Evolutionary conservation across 495 filamentous ascomycete species (phyloP).

Genomic region (Letharia lupina): DNA sequence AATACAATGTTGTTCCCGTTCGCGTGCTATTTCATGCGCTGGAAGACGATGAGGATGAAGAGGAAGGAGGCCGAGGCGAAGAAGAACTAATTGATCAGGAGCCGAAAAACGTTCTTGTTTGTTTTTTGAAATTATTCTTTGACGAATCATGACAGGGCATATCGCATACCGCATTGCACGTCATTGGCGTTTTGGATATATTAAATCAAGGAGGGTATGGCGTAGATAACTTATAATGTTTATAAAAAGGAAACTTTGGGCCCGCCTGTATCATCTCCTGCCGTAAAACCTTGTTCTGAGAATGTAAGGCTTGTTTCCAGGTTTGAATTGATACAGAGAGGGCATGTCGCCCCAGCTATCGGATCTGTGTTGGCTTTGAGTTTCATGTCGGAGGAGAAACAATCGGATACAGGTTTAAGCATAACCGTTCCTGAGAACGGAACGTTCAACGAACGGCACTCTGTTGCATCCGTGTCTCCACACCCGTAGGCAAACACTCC

Average conservation of each 20-base stretch:
- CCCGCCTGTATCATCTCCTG: too few species aligned
- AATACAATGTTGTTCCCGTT: slow-evolving; percentile 53
- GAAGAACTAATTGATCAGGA: neutral
- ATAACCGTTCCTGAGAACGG: too few species aligned
- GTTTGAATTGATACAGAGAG: too few species aligned
- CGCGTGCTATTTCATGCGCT: slow-evolving; percentile 49
- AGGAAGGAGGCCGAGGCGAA: slow-evolving; percentile 16
- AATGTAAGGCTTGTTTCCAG: too few species aligned
- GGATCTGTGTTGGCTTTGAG: too few species aligned
- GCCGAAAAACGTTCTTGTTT: neutral
- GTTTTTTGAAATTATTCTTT: neutral
- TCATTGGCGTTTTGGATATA: neutral
- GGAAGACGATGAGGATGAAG: slow-evolving; percentile 42
- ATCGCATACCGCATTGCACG: neutral
- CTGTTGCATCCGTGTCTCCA: neutral
- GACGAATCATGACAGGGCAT: neutral
- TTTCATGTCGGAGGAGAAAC: too few species aligned
- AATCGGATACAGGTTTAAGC: neutral
- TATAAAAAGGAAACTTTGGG: neutral
- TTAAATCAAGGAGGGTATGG: too few species aligned
- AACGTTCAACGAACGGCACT: too few species aligned
- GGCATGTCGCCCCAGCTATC: too few species aligned
- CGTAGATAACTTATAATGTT: neutral
- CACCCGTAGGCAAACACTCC: neutral
- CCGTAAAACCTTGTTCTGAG: too few species aligned